phyloP scores from a whole-genome alignment of 73 alveolate species.

The Paramecium octaurelia region DNA sequence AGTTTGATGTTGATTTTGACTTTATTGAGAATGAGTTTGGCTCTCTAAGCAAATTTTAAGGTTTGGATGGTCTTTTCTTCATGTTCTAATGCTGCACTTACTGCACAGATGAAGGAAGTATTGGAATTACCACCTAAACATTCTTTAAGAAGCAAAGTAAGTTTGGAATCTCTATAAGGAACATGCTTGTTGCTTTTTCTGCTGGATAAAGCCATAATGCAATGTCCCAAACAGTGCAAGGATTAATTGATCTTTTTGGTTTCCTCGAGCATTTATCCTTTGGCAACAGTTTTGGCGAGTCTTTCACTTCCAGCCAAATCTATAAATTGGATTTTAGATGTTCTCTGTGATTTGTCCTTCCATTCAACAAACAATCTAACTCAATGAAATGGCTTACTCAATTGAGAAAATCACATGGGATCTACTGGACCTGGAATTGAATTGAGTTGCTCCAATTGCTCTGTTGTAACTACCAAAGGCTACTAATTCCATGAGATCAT shows the following conservation, averaged over 20 bases:
- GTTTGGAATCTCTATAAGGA: conserved; percentile 55
- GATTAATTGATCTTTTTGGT: conserved; percentile 77
- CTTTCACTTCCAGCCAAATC: conserved; percentile 98
- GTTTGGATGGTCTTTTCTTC: conserved; percentile 55
- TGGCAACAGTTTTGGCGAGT: conserved; percentile 76
- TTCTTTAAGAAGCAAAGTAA: conserved; percentile 51
- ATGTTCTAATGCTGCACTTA: conserved; percentile 43
- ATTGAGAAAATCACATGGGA: conserved; percentile 55
- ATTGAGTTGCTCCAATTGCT: conserved; percentile 54
- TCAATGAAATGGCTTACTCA: not conserved
- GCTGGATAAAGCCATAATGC: conserved; percentile 54
- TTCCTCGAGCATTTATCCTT: conserved; percentile 85
- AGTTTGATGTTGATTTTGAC: conserved; percentile 36
- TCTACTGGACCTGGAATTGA: conserved; percentile 59
- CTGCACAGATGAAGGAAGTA: conserved; percentile 61
- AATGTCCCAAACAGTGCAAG: conserved; percentile 73
- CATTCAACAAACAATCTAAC: conserved; percentile 29
- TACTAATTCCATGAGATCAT: conserved; percentile 22
- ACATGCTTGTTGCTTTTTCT: conserved; percentile 56
- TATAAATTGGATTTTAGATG: conserved; percentile 40
- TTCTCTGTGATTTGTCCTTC: conserved; percentile 55
- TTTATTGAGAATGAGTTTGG: conserved; percentile 45
- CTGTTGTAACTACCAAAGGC: conserved; percentile 56
- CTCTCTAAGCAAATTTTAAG: conserved; percentile 57
- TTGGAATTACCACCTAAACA: conserved; percentile 63